phyloP scores from a whole-genome alignment of 192 early-diverging fungal genomes.

The Lobosporangium transversale region DNA sequence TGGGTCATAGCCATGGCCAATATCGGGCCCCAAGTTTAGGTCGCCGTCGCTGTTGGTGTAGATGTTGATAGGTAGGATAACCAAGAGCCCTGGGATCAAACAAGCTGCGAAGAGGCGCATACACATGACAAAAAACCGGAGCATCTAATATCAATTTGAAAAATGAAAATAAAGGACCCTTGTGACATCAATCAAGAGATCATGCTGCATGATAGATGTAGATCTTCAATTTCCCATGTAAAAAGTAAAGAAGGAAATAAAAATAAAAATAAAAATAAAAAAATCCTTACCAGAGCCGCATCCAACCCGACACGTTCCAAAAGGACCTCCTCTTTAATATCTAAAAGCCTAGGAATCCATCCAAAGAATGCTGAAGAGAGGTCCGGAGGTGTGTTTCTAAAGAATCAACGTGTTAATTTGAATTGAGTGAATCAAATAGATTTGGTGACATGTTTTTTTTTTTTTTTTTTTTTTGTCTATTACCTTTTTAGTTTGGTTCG shows the following conservation, averaged over 20 bases:
- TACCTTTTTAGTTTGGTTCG: constrained; percentile 48
- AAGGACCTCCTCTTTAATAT: constrained; percentile 54
- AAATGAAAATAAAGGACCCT: too few species aligned
- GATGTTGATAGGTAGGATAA: constrained; percentile 59
- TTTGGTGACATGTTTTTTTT: neutral
- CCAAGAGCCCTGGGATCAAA: constrained; percentile 56
- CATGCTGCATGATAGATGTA: too few species aligned
- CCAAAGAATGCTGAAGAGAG: constrained; percentile 59
- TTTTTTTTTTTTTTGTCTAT: neutral
- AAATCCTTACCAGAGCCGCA: constrained; percentile 60
- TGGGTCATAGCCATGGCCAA: constrained; percentile 11
- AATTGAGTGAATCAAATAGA: neutral
- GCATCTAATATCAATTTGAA: too few species aligned
- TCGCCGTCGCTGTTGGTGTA: constrained; percentile 12
- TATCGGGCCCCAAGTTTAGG: constrained; percentile 8
- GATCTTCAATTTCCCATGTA: too few species aligned
- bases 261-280: neutral
- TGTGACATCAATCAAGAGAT: too few species aligned
- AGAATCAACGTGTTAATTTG: neutral
- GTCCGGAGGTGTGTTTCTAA: constrained; percentile 57
- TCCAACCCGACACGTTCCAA: constrained; percentile 66
- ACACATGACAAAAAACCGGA: constrained; percentile 62
- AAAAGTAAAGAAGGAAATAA: too few species aligned
- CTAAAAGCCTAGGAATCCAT: constrained; percentile 61
- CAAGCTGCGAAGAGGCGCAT: constrained; percentile 61